These are phyloP conservation scores for Cryptosporidium canis DNA, from an alignment of 169 alveolate species.

Conservation along the genomic window DNA sequence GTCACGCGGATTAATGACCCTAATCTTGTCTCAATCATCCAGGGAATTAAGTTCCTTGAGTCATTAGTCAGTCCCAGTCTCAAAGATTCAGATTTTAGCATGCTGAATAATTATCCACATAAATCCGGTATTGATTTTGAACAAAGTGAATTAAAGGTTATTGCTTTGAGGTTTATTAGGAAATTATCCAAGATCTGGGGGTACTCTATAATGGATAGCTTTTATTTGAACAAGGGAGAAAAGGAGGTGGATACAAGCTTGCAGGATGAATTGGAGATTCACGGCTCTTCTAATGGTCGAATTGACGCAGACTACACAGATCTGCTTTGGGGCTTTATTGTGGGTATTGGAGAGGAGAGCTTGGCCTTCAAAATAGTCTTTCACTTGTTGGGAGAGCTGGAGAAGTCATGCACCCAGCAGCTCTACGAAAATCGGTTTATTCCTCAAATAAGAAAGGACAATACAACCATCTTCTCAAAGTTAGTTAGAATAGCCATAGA, in stretches of 20 bases:
- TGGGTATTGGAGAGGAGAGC: not conserved
- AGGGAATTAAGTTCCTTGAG: constrained; percentile 18
- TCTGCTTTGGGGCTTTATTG: constrained; percentile 18
- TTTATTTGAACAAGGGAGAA: constrained; percentile 5
- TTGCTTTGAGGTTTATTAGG: not conserved
- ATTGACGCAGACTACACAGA: constrained; percentile 40
- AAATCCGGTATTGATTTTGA: not conserved
- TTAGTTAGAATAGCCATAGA: constrained; percentile 7
- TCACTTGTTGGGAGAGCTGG: constrained; percentile 1
- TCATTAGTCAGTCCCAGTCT: not conserved
- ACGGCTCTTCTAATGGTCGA: not conserved
- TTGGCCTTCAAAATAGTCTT: not conserved
- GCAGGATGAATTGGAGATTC: not conserved
- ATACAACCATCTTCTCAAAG: constrained; percentile 8
- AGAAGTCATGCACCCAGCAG: not conserved
- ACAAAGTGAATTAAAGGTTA: not conserved
- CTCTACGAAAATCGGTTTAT: not conserved
- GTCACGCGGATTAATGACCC: not conserved
- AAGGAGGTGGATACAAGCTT: not conserved
- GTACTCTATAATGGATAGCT: constrained; percentile 12
- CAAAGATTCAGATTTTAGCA: not conserved
- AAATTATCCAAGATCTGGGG: constrained; percentile 18
- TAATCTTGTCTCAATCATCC: not conserved
- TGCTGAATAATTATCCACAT: not conserved
- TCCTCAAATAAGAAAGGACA: constrained; percentile 28